Evolutionary conservation across 2,329 filamentous ascomycete species (phyloP).

Genomic region (Calonectria crousiana): DNA sequence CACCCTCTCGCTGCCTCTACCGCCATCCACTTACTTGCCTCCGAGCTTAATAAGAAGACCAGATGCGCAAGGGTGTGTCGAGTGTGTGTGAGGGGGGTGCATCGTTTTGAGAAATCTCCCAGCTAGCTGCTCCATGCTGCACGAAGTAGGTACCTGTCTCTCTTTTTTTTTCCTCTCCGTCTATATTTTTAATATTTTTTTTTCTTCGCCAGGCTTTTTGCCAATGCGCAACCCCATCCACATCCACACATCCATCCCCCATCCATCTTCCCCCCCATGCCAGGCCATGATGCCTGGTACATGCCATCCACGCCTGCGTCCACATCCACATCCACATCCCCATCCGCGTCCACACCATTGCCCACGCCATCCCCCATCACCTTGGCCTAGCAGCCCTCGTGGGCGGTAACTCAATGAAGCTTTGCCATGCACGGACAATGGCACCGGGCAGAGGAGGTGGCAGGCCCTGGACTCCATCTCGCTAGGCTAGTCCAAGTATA

Average conservation of each 20-base stretch:
- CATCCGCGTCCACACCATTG: constrained; percentile 20
- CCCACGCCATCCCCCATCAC: constrained; percentile 27
- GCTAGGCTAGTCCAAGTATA: constrained; percentile 48
- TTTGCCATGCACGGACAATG: constrained; percentile 26
- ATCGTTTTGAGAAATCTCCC: constrained; percentile 11
- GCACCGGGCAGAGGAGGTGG: constrained; percentile 9
- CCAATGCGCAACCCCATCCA: constrained; percentile 23
- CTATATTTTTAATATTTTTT: constrained; percentile 5
- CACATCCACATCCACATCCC: constrained; percentile 17
- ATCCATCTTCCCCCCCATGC: constrained; percentile 19
- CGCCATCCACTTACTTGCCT: constrained; percentile 1
- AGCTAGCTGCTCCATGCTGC: not conserved
- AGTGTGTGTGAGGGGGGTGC: constrained; percentile 23
- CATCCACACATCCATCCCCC: constrained; percentile 9
- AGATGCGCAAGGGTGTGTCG: constrained; percentile 13
- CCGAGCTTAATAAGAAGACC: constrained; percentile 23
- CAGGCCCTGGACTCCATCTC: constrained; percentile 32
- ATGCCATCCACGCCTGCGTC: constrained; percentile 10
- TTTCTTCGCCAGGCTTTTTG: not conserved
- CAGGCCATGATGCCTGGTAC: constrained; percentile 25
- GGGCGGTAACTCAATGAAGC: constrained; percentile 32
- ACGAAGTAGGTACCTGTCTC: constrained; percentile 5
- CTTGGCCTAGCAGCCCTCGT: constrained; percentile 27
- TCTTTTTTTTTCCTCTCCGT: not conserved
- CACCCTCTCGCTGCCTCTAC: constrained; percentile 10